Conservation (phyloP, 2,329 filamentous ascomycete species). For the Aspergillus sclerotialis region DNA sequence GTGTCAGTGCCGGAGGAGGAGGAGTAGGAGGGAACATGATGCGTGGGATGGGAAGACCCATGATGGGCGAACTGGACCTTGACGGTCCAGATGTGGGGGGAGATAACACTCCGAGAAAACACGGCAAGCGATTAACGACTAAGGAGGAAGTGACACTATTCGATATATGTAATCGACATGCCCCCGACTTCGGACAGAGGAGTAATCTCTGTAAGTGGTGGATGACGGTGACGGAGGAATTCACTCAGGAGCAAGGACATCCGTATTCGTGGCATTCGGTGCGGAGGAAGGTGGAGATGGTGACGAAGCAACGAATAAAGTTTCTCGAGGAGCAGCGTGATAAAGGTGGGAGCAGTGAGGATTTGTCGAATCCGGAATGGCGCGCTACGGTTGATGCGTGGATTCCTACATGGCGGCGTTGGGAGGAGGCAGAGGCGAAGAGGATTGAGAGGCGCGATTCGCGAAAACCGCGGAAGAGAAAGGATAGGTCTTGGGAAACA, state of each 20-base stretch:
- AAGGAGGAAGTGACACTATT: conserved; percentile 35
- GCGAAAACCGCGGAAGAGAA: conserved; percentile 23
- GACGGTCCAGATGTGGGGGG: neutral
- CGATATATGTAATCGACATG: conserved; percentile 33
- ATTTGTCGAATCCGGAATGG: conserved; percentile 32
- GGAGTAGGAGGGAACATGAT: neutral
- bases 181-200: conserved; percentile 30
- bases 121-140: conserved; percentile 33
- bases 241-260: conserved; percentile 29
- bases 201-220: conserved; percentile 39
- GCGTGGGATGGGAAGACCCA: too few species aligned
- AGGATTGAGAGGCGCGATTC: conserved; percentile 33
- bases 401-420: conserved; percentile 35
- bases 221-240: conserved; percentile 32
- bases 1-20: neutral
- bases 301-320: conserved; percentile 35
- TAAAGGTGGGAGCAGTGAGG: conserved; percentile 19
- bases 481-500: conserved; percentile 11
- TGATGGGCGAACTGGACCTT: too few species aligned
- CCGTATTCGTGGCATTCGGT: conserved; percentile 39
- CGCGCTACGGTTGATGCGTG: conserved; percentile 32
- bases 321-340: conserved; percentile 29
- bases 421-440: conserved; percentile 30
- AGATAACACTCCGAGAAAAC: conserved; percentile 22
- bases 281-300: conserved; percentile 34